Evolutionary conservation across 176 grass and related monocot species (phyloP), one percentile per base, ranked within the genome.

Genomic region (Secale cereale): DNA sequence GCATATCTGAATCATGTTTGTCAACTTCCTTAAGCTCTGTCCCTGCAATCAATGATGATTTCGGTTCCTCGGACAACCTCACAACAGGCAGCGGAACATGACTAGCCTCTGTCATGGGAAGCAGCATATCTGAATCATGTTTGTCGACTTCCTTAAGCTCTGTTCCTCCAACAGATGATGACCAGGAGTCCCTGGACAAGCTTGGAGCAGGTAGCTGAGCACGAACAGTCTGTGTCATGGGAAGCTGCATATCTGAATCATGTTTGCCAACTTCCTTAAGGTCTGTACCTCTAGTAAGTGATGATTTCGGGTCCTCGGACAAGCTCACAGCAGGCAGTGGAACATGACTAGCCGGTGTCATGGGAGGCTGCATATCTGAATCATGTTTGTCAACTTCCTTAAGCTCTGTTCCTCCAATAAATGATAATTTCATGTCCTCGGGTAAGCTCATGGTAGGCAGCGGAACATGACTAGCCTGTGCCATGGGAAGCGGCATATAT

Each of bases 91-190:
- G 40, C 4, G 16, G 70, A 74, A 48, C 25, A 74, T 74, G 11
- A 50, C 40, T 74, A 48, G 71, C n/a, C 25, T 48, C 25, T 0
- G 41, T 5, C 41, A 50, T 29, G 14, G 71, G 71, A 74, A 17
- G 70, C 14, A 10, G 70, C 23, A 74, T 74, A 46, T 74, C 40
- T 74, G 70, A 28, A 74, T 74, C 70, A 74, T 74, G 23, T 28
- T 27, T 7, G 23, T 46, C 70, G 45, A 46, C 23, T 74, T 74
- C 26, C 23, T 46, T 46, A 45, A 74, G 40, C 40, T 46, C 6
- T 28, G 70, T 28, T 19, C 25, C 3, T 23, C 7, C 70, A 17
- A 74, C 27, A 15, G 46, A 74, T 19, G 70, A 74, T 1, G 70
- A 28, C 5, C 46, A 7, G 7, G 70, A 11, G 1, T 73, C 37